Evolutionary conservation across 83 land plant species (phyloP).

Genomic region (Picea abies): DNA sequence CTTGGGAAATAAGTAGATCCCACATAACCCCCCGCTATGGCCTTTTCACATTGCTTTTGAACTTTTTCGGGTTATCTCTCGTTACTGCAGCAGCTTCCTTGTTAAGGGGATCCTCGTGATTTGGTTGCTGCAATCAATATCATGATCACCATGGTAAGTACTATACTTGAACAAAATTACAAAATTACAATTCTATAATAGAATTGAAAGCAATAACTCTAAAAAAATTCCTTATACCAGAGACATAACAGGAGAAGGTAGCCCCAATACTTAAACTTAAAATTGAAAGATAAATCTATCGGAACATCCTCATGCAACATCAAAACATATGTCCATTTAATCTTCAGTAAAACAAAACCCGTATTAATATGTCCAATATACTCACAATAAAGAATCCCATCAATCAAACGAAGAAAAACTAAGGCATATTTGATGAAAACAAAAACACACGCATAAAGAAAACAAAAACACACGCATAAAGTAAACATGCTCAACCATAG

Average conservation of each 20-base stretch:
- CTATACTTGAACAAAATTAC: not conserved
- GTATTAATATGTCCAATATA: no score
- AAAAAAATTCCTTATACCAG: not conserved
- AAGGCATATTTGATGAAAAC: no score
- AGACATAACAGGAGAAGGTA: not conserved
- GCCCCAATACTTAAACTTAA: not conserved
- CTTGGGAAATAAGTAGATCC: conserved; percentile 63
- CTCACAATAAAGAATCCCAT: no score
- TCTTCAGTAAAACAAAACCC: not conserved
- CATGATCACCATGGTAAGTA: conserved; percentile 4
- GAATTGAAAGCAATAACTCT: not conserved
- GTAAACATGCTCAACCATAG: no score
- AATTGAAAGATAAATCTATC: not conserved
- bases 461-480: no score
- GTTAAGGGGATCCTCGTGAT: conserved; percentile 86
- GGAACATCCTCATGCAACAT: not conserved
- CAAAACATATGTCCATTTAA: not conserved
- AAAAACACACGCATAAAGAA: no score
- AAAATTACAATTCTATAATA: no score
- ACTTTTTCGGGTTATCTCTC: conserved; percentile 64
- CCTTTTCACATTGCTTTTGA: conserved; percentile 70
- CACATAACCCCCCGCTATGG: conserved; percentile 79
- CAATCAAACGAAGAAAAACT: no score
- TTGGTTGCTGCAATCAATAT: conserved; percentile 67
- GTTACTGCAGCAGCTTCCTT: conserved; percentile 83